These are phyloP conservation scores for Marsdenia floribunda DNA, from an alignment of 257 asterid species.

Conservation along the genomic window DNA sequence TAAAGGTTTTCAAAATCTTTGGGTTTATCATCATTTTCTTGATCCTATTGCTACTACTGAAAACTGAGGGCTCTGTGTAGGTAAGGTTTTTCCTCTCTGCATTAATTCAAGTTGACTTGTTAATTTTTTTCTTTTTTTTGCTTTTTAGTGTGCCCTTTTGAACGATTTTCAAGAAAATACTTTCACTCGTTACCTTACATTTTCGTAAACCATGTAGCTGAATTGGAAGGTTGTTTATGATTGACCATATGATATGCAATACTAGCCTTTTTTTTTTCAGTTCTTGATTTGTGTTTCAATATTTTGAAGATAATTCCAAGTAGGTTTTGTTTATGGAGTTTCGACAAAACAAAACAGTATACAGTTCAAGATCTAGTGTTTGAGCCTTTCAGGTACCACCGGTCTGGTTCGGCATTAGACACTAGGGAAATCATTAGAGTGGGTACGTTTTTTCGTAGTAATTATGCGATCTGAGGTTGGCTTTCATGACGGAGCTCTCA, in stretches of 20 bases:
- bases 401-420: background rate
- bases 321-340: background rate
- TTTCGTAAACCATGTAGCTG: background rate
- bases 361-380: background rate
- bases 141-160: background rate
- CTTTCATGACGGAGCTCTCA: conserved; percentile 2
- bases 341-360: background rate
- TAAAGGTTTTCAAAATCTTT: background rate
- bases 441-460: background rate
- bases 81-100: background rate
- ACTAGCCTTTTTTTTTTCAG: background rate
- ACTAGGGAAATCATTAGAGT: background rate
- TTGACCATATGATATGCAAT: background rate
- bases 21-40: conserved; percentile 1
- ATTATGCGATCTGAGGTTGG: background rate
- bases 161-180: background rate
- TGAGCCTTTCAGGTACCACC: background rate
- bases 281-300: background rate
- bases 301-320: background rate
- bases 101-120: background rate
- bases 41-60: conserved; percentile 10
- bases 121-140: background rate
- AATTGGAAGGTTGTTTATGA: background rate
- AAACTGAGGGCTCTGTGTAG: background rate
- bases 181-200: background rate